Conservation (phyloP, 2,329 filamentous ascomycete genomes). For the Rhinocladiella mackenziei region DNA sequence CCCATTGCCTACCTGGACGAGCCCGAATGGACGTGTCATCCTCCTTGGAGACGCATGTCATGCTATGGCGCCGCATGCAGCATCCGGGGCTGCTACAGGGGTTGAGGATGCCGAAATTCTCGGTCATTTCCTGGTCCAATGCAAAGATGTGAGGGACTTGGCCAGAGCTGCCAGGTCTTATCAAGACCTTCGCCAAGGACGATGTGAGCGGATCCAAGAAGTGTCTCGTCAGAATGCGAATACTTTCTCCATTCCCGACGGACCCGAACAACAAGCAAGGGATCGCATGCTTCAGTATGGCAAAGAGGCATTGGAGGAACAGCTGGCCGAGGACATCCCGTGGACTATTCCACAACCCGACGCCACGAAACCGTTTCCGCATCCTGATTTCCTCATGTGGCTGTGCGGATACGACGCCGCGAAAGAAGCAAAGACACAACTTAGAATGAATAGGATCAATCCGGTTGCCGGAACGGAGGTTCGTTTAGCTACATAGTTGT, state of each 20-base stretch:
- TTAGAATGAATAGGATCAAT: too few species aligned
- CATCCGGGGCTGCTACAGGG: conserved; percentile 42
- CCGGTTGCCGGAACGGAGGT: too few species aligned
- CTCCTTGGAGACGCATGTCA: conserved; percentile 44
- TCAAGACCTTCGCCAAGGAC: conserved; percentile 12
- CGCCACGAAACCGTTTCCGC: conserved; percentile 4
- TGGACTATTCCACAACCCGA: conserved; percentile 5
- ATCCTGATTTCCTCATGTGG: conserved; percentile 12
- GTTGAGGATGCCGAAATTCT: conserved; percentile 40
- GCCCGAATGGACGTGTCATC: conserved; percentile 32
- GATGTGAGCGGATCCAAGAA: conserved; percentile 11
- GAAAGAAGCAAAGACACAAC: conserved; percentile 1
- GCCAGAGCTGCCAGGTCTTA: conserved; percentile 1
- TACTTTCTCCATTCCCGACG: conserved; percentile 8
- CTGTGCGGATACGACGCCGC: conserved; percentile 12
- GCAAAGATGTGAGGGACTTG: not conserved
- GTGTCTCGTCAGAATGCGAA: conserved; percentile 11
- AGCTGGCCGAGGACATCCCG: conserved; percentile 3
- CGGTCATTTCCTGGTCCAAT: conserved; percentile 3
- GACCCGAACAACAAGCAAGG: conserved; percentile 6
- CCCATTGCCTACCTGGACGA: conserved; percentile 32
- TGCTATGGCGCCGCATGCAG: conserved; percentile 44
- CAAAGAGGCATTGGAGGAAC: conserved; percentile 2
- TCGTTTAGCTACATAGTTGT: too few species aligned
- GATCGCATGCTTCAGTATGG: not conserved